Percentiles rank a stretch among this genome's conserved stretches.
phyloP scores from a whole-genome alignment of 495 filamentous ascomycete species.

The Penicillium egyptiacum region DNA sequence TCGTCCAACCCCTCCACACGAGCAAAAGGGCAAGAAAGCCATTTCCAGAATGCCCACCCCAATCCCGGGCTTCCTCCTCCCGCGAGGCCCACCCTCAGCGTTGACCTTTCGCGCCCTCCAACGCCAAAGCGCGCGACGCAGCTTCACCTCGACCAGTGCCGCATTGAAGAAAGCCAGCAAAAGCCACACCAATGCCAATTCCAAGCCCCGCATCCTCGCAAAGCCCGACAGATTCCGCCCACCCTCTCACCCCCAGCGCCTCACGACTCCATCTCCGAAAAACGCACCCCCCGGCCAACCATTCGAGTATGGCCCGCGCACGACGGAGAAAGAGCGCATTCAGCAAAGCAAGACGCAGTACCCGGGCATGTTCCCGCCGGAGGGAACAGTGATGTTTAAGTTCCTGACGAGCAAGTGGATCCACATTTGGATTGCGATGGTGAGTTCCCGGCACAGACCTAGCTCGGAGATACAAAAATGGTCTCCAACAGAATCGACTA shows the following conservation, averaged over 20 bases:
- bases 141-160: conserved; percentile 28
- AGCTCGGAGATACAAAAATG: background rate
- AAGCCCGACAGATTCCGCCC: conserved; percentile 83
- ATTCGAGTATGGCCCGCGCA: conserved; percentile 64
- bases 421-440: conserved; percentile 77
- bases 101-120: conserved; percentile 32
- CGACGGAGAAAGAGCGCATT: conserved; percentile 53
- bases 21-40: background rate
- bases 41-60: conserved; percentile 20
- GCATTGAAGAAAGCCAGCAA: conserved; percentile 13
- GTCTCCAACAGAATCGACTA: background rate
- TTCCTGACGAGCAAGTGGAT: conserved; percentile 71
- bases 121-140: conserved; percentile 22
- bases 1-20: background rate
- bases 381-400: conserved; percentile 71
- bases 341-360: conserved; percentile 67
- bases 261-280: conserved; percentile 40
- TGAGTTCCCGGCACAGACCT: conserved; percentile 38
- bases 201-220: conserved; percentile 63
- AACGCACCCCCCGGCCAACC: conserved; percentile 35
- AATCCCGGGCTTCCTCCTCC: conserved; percentile 46
- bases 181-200: conserved; percentile 1
- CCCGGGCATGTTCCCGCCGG: conserved; percentile 76
- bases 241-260: conserved; percentile 72
- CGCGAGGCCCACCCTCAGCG: conserved; percentile 38